Base-by-base conservation (phyloP, 148 eudicot species). In the Gaultheria prostrata region DNA sequence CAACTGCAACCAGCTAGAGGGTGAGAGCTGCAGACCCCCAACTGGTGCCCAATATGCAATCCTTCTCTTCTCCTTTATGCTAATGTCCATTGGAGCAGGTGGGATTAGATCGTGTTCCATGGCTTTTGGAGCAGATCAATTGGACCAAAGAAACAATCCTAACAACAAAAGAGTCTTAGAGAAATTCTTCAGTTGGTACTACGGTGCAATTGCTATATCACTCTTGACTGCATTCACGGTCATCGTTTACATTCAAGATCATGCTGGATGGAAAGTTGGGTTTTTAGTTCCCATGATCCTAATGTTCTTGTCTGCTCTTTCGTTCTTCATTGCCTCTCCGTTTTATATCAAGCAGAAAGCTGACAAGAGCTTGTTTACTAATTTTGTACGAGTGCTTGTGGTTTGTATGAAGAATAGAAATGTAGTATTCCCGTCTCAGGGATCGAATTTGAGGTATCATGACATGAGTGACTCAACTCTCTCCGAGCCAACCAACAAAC, bases 71-170 rank as follows among this genome's bases (percentile, higher is more conserved):
- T 91, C 93, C 12, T 94, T 90, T 35, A 70, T 83, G 50, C 84
- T 95, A 71, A 92, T 95, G 90, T 90, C 98, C 5, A 81, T 94
- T 20, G 98, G 98, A 3, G 95, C 98, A 4, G 98, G 98, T 73
- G 98, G 98, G 11, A 89, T 93, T 30, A 81, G 95, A 51, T 91
- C 98, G 0, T 92, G 94, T 71, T 95, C 98, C 15, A 90, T 90
- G 53, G 97, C 98, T n/a, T 95, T 95, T 53, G 98, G 98, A 6
- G 98, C 97, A 1, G 95, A 93, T 82, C 98, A 95, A 85, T 69
- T 95, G 6, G 94, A 92, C 83, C 86, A 61, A 24, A 86, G 89
- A 77, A 87, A 88, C 13, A 85, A 85, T 77, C 90, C 88, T 8
- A 89, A 88, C 56, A n/a, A 90, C 2, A 78, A 83, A 24, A 91